phyloP scores from a whole-genome alignment of 495 filamentous ascomycete species.

The Xylaria acuta region DNA sequence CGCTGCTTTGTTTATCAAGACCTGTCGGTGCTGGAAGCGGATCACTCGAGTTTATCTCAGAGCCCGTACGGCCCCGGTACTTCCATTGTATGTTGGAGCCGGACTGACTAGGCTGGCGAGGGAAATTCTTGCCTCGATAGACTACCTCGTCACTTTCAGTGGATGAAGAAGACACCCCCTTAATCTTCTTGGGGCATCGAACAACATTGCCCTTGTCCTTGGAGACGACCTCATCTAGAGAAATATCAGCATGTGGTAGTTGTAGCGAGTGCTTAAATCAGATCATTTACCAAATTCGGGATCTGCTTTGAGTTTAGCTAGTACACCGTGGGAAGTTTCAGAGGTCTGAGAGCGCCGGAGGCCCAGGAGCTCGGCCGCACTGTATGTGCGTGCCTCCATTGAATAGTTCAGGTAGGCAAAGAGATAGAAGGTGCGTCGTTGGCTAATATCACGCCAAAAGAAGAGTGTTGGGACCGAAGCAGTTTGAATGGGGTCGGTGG shows the following conservation, averaged over 20 bases:
- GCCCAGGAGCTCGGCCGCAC: constrained; percentile 44
- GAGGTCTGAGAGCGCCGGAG: constrained; percentile 31
- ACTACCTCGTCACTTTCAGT: constrained; percentile 32
- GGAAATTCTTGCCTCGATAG: constrained; percentile 34
- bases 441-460: constrained; percentile 32
- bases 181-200: constrained; percentile 28
- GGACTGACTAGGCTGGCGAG: constrained; percentile 10
- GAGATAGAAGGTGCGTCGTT: constrained; percentile 41
- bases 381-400: constrained; percentile 48
- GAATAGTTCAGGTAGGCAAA: constrained; percentile 39
- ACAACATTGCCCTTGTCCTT: constrained; percentile 27
- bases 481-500: constrained; percentile 11
- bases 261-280: background rate
- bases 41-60: constrained; percentile 42
- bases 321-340: background rate
- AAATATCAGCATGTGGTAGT: background rate
- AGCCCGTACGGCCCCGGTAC: constrained; percentile 49
- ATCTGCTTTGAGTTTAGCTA: constrained; percentile 35
- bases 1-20: constrained; percentile 52
- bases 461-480: constrained; percentile 40
- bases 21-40: constrained; percentile 56
- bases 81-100: constrained; percentile 43
- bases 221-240: constrained; percentile 28
- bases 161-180: constrained; percentile 34
- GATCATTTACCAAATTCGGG: constrained; percentile 44